Evolutionary conservation across 1,139 yeast species (phyloP), one percentile per base, ranked within the genome.

Genomic region (Candida gigantensis): DNA sequence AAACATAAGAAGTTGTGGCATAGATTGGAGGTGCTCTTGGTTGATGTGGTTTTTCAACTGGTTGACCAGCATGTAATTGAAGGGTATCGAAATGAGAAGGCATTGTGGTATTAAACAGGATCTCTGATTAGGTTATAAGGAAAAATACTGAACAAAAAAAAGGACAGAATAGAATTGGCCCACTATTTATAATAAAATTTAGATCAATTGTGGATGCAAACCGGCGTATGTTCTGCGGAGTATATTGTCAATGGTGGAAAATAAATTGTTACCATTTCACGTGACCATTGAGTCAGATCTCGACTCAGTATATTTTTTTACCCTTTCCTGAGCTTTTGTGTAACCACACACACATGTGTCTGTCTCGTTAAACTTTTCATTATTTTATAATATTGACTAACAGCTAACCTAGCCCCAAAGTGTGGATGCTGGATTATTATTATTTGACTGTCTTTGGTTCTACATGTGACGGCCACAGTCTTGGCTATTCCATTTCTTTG

Each of bases 1-100:
- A 92, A 30, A 82, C 94, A 56, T 77, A 92, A 9, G 97, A 90
- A 4, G 86, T 72, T n/a, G 89, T 74, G 36, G 92, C 84, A 60
- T 86, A 89, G 57, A 92, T 86, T 42, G 97, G 97, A 25, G 87
- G 90, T 9, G 97, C 96, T 61, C 97, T 79, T 38, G 96, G 78
- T 36, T 64, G 57, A 66, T 76, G 77, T 46, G 90, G 72, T 47
- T 73, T 68, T 55, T 79, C 82, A 52, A 77, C 64, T 40, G 68
- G 68, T 60, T 83, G 90, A 45, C 97, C 98, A 41, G 96, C 96
- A 64, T 92, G 97, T 52, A 92, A 77, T 71, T 90, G 97, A 48
- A 85, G 73, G 31, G 97, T 92, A 58, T 88, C 96, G 54, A 88
- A 89, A 54, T 84, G 88, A 28, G 79, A 74, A 36, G 83, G 45